Base-by-base conservation (phyloP, 371 early-diverging fungal species). In the Mortierella sp. region DNA sequence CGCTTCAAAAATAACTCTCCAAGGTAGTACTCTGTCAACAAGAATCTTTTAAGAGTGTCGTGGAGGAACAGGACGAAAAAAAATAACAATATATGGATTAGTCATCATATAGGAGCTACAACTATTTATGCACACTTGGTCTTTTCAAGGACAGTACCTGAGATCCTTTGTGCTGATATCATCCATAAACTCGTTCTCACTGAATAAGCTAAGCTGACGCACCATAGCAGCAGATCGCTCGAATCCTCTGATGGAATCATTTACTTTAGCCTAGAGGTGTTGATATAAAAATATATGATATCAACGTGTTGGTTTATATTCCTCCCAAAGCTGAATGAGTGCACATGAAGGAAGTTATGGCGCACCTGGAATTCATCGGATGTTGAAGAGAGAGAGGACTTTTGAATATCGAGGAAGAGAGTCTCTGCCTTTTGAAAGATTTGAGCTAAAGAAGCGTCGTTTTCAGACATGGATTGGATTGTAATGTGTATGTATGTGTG, bases 81-180 rank as follows among this genome's bases (percentile, higher is more conserved):
- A n/a, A n/a, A n/a, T n/a, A n/a, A n/a, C n/a, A n/a, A n/a, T n/a
- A n/a, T n/a, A 26, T 13, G 1, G 19, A 32, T 57, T 42, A 60
- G 60, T 40, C 42, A 35, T 60, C 60, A 60, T 55, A 6, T 55
- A 13, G 3, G 28, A 10, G 19, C 17, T 6, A 13, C 8, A 55
- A 8, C 7, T 10, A 10, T 28, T 10, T 4, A 8, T 28, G 4
- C 29, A 42, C 19, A 57, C 6, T 8, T 15, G 15, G 4, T 12
- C 15, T 29, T 31, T 7, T 13, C 17, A 5, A n/a, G n/a, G n/a
- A 47, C 47, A 47, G 5, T 86, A 87, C 89, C 88, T 87, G 43
- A 97, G 84, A 80, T 96, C 94, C 34, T 87, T 83, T 7, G 96
- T 92, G 69, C 91, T 92, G 59, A 96, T 91, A 74, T 97, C 98